Evolutionary conservation across 768 basidiomycete genomes (phyloP).

Genomic region (Nidularia pulvinata): DNA sequence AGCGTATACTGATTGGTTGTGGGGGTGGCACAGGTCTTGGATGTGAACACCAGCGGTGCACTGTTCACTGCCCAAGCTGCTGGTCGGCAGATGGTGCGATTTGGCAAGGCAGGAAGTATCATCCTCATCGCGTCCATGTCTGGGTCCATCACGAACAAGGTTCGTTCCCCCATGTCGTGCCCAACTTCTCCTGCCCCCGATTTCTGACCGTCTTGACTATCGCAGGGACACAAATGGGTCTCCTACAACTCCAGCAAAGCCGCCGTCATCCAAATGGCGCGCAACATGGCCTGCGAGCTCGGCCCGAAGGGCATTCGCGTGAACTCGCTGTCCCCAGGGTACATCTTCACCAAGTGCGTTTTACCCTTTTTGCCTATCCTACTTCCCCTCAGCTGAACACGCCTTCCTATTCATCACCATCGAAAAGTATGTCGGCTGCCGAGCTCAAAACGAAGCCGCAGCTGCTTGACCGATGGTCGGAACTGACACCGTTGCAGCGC

Average conservation of each 20-base stretch:
- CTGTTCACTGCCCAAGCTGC: conserved; percentile 63
- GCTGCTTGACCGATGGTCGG: conserved; percentile 54
- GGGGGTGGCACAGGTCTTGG: neutral
- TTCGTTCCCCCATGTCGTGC: conserved; percentile 12
- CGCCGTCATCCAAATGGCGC: conserved; percentile 79
- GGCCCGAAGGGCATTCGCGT: conserved; percentile 67
- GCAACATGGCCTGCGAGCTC: conserved; percentile 78
- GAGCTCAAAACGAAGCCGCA: conserved; percentile 38
- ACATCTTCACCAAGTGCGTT: conserved; percentile 63
- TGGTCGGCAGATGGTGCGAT: conserved; percentile 53
- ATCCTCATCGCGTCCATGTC: conserved; percentile 63
- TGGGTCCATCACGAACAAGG: conserved; percentile 62
- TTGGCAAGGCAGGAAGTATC: conserved; percentile 49
- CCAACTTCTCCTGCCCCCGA: neutral
- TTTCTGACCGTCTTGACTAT: neutral
- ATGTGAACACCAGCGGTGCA: conserved; percentile 58
- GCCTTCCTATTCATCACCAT: neutral
- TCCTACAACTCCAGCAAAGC: conserved; percentile 77
- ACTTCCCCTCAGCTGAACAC: neutral
- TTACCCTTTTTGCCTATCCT: neutral
- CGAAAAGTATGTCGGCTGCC: conserved; percentile 2
- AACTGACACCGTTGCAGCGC: conserved; percentile 62
- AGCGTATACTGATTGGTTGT: neutral
- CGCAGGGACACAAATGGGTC: conserved; percentile 64
- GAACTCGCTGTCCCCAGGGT: conserved; percentile 72